Base-by-base conservation (phyloP, 805 yeast species). In the Wickerhamomyces silvicola region DNA sequence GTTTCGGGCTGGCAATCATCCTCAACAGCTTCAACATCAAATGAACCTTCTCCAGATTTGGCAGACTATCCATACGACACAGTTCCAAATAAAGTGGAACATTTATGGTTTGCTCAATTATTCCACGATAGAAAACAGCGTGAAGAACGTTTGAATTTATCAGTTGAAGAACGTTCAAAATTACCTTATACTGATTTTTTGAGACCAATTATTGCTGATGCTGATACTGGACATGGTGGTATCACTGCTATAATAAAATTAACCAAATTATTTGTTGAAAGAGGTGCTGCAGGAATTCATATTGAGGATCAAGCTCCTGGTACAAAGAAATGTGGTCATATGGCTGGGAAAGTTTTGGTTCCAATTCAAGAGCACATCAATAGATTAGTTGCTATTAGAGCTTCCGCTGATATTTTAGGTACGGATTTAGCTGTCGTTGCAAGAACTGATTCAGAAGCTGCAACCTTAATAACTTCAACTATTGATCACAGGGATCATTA, bases 251-350 rank as follows among this genome's bases (percentile, higher is more conserved):
- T 86, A 47, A 81, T 87, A 66, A 90, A 90, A 66, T 75, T 90
- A 59, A 87, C 96, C 52, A 90, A 90, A 69, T 71, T 90, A 78
- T 90, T 90, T 57, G 84, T 90, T 50, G 97, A 90, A 68, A 78
- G 94, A 53, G 97, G 97, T 62, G 98, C 97, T 36, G 97, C 97
- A 38, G 97, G 97, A 56, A 87, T 90, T 52, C 98, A 90, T 60
- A 87, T 90, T 58, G 98, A 90, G 68, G 97, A 90, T 64, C 97
- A 90, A 72, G 96, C 97, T 34, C 95, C 97, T 34, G 96, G 97
- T 52, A 90, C 97, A 51, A 90, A 90, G 64, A 90, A 90, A 68
- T 90, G 97, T 68, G 97, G 97, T 40, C 97, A 90, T 65, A 90
- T 90, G 97, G 97, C 95, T 46, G 97, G 97, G 51, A 86, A 92